These are phyloP conservation scores for Musa balbisiana DNA, from an alignment of 202 grass and related monocot genomes.

Conservation along the genomic window DNA sequence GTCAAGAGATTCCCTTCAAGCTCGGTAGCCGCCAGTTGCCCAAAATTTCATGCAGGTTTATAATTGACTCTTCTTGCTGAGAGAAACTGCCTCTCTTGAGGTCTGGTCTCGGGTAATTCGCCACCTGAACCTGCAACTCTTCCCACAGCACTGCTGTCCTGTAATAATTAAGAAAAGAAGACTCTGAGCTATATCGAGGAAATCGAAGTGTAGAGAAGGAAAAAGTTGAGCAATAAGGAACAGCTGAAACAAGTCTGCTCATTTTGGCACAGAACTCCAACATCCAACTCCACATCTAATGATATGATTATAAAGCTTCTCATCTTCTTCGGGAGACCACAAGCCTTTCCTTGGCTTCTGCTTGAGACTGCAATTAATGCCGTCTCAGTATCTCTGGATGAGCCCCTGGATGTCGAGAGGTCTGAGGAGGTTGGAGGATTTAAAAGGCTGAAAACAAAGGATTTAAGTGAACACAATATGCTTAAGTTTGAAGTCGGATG, in stretches of 20 bases:
- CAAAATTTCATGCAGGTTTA: constrained; percentile 68
- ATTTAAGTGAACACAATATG: constrained; percentile 38
- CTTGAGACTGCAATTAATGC: constrained; percentile 47
- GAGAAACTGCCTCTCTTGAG: constrained; percentile 95
- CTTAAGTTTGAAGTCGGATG: constrained; percentile 58
- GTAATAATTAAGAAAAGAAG: background rate
- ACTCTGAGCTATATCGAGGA: background rate
- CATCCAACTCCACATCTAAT: constrained; percentile 77
- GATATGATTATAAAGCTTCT: constrained; percentile 92
- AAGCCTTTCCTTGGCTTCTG: constrained; percentile 73
- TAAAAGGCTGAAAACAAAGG: constrained; percentile 15
- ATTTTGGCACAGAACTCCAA: constrained; percentile 94
- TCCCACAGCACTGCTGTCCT: constrained; percentile 78
- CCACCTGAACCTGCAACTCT: constrained; percentile 90
- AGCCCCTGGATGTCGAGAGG: background rate
- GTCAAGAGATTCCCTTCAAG: background rate
- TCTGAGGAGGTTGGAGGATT: constrained; percentile 2
- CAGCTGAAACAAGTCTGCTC: constrained; percentile 35
- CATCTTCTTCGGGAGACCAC: constrained; percentile 99
- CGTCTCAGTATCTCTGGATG: constrained; percentile 46
- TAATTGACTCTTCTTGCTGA: constrained; percentile 70
- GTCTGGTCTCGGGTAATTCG: constrained; percentile 80
- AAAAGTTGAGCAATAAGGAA: background rate
- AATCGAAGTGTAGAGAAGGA: background rate
- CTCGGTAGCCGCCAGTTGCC: constrained; percentile 40